Percentiles rank a stretch among this genome's conserved stretches.
phyloP scores from a whole-genome alignment of 192 early-diverging fungal species.

The Irineochytrium annulatum region DNA sequence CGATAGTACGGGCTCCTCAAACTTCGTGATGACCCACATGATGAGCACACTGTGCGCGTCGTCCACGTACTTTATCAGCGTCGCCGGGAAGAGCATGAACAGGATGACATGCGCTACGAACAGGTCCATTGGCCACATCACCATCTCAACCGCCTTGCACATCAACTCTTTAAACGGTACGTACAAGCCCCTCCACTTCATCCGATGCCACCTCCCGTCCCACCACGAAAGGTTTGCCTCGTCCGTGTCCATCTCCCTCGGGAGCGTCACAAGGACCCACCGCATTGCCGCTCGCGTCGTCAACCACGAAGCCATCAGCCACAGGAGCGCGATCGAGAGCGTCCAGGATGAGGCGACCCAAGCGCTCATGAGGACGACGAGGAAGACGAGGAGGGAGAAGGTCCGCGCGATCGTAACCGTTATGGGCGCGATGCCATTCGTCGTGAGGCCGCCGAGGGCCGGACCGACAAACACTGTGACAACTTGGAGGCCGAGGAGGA shows the following conservation, averaged over 20 bases:
- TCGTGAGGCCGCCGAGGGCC: not conserved
- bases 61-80: slow-evolving; percentile 13
- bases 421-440: slow-evolving; percentile 11
- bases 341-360: slow-evolving; percentile 6
- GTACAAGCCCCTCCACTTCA: slow-evolving; percentile 60
- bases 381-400: not conserved
- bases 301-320: not conserved
- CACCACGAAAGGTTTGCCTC: slow-evolving; percentile 85
- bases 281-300: not conserved
- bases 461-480: slow-evolving; percentile 7
- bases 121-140: slow-evolving; percentile 74
- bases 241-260: slow-evolving; percentile 80
- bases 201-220: slow-evolving; percentile 86
- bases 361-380: slow-evolving; percentile 3
- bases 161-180: slow-evolving; percentile 75
- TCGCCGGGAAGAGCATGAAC: slow-evolving; percentile 61
- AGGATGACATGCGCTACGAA: slow-evolving; percentile 71
- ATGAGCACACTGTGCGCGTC: slow-evolving; percentile 1
- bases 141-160: slow-evolving; percentile 83
- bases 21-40: not conserved
- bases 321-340: slow-evolving; percentile 1
- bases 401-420: not conserved
- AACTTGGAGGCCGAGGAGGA: not conserved
- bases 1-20: not conserved
- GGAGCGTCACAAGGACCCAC: slow-evolving; percentile 62